Conservation (phyloP, 2,329 filamentous ascomycete genomes). For the Cercospora nicotianae region DNA sequence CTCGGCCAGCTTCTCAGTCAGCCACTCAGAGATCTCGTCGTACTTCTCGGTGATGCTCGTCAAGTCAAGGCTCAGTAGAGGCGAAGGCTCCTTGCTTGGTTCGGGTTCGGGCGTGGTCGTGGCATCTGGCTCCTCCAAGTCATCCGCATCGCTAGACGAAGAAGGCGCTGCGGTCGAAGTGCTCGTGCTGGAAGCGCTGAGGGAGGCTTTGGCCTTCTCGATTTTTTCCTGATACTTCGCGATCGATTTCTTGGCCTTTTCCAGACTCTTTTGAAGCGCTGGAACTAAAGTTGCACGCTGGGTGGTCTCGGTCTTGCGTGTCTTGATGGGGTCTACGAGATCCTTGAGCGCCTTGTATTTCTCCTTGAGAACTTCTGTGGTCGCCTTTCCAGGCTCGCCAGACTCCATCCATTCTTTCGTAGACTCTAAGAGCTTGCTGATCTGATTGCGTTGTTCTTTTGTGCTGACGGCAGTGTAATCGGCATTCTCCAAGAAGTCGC, state of each 20-base stretch:
- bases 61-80: conserved; percentile 74
- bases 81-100: conserved; percentile 49
- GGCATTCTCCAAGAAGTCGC: conserved; percentile 77
- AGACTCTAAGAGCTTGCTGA: conserved; percentile 67
- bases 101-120: conserved; percentile 42
- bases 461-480: conserved; percentile 72
- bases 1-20: conserved; percentile 67
- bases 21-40: conserved; percentile 67
- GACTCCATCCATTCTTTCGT: conserved; percentile 85
- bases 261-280: conserved; percentile 67
- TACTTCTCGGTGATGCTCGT: conserved; percentile 62
- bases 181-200: conserved; percentile 45
- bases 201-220: conserved; percentile 54
- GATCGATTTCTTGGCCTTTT: conserved; percentile 69
- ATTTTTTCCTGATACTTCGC: conserved; percentile 70
- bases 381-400: conserved; percentile 70
- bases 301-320: conserved; percentile 69
- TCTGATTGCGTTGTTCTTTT: conserved; percentile 61
- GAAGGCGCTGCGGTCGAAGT: conserved; percentile 18
- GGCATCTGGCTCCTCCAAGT: conserved; percentile 71
- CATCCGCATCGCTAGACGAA: conserved; percentile 58
- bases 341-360: conserved; percentile 75
- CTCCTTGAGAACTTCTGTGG: conserved; percentile 70
- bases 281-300: conserved; percentile 70
- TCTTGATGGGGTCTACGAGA: conserved; percentile 74